A percentile compares a stretch with the other conserved stretches of the same genome.
Evolutionary conservation across 2,329 filamentous ascomycete species (phyloP).

Genomic region (Scytalidium sp.): DNA sequence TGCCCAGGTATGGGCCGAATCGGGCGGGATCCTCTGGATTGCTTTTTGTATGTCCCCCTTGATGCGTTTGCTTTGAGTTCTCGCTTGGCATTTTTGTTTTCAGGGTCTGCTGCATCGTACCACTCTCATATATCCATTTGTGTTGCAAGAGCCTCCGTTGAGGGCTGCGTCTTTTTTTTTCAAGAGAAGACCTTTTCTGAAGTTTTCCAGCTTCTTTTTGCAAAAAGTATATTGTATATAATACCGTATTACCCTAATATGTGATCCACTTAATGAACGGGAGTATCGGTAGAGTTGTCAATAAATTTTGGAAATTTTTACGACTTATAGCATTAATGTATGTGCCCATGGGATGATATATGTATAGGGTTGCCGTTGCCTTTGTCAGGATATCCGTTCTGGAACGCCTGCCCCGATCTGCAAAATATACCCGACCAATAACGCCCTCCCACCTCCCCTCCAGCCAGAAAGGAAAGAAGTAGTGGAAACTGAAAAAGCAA

Average conservation of each 20-base stretch:
- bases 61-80: not conserved
- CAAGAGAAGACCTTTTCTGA: not conserved
- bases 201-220: not conserved
- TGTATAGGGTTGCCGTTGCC: too few species aligned
- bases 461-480: too few species aligned
- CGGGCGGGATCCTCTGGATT: not conserved
- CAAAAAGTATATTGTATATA: not conserved
- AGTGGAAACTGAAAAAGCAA: too few species aligned
- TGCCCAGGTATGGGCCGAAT: not conserved
- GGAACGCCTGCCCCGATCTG: too few species aligned
- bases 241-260: not conserved
- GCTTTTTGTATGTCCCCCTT: not conserved
- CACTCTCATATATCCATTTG: not conserved
- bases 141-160: not conserved
- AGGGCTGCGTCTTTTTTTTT: not conserved
- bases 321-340: too few species aligned
- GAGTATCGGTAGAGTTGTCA: not conserved
- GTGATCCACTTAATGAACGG: not conserved
- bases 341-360: too few species aligned
- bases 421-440: too few species aligned
- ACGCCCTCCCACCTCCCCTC: too few species aligned
- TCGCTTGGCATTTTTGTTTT: not conserved
- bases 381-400: too few species aligned
- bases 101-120: not conserved
- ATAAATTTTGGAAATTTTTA: not conserved